Conservation (phyloP, 345 rosid genomes). For the Boechera stricta region DNA sequence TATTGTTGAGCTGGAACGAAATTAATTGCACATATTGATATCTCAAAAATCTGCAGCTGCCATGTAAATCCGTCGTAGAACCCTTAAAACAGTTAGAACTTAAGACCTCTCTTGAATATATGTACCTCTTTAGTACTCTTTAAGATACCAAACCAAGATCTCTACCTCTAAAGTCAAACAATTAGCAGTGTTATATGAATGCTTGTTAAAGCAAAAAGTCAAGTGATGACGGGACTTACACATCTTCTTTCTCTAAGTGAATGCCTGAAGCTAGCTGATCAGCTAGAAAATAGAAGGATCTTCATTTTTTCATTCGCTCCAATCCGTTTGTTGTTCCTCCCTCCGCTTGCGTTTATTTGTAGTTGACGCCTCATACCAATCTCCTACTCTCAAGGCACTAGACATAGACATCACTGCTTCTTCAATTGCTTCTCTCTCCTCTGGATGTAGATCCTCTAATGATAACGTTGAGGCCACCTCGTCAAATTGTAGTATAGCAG, state of each 20-base stretch:
- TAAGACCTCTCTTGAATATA: background rate
- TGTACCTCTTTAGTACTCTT: background rate
- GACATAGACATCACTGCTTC: constrained; percentile 48
- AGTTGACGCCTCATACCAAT: constrained; percentile 44
- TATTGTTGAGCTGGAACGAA: constrained; percentile 15
- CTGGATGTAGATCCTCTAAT: constrained; percentile 46
- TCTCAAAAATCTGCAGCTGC: constrained; percentile 20
- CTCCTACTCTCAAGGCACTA: constrained; percentile 48
- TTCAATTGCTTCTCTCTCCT: constrained; percentile 46
- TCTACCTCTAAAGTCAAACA: constrained; percentile 13
- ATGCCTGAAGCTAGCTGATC: constrained; percentile 5
- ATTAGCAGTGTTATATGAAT: constrained; percentile 3
- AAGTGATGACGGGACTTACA: constrained; percentile 31
- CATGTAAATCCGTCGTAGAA: background rate
- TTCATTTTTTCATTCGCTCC: constrained; percentile 40
- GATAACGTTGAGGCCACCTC: constrained; percentile 48
- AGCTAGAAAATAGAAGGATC: background rate
- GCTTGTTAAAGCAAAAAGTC: constrained; percentile 18
- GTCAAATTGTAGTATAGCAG: constrained; percentile 51
- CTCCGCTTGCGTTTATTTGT: constrained; percentile 43
- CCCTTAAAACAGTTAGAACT: background rate
- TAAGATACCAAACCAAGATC: constrained; percentile 13
- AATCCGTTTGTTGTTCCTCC: constrained; percentile 46
- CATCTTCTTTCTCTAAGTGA: constrained; percentile 17
- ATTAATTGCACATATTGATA: constrained; percentile 19